Base-by-base conservation (phyloP, 805 yeast species). In the Blastobotrys americana region DNA sequence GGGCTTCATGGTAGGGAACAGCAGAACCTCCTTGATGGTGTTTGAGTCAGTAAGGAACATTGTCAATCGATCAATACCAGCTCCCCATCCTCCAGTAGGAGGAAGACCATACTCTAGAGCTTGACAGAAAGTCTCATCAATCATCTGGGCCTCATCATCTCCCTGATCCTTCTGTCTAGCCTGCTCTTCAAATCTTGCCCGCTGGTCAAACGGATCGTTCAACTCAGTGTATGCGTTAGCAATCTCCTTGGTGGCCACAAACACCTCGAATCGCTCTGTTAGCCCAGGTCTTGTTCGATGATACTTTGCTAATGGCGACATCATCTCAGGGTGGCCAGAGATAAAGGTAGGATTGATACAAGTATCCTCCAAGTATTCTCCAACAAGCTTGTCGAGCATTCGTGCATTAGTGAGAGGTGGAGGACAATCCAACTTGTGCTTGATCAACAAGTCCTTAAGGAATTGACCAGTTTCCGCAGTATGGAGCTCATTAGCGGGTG, bases 81-180 rank as follows among this genome's bases (percentile, higher is more conserved):
- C 83, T 59, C 98, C 98, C 97, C 97, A 90, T 57, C 98, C 98
- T 68, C 95, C 97, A 58, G 97, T 93, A 60, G 98, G 98, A 49
- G 98, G 98, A 61, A 90, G 77, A 70, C 97, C 98, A 68, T 87
- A 90, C 73, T 90, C 98, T 61, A 90, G 78, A 55, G 98, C 97
- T 60, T 89, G 85, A 75, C 95, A 84, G 89, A 90, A 90, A 53
- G 85, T 83, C 73, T 90, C 98, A 67, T 90, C 98, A 53, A 93
- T 77, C 68, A 88, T 64, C 74, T 90, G 97, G 51, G 96, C 98
- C 73, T 93, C 98, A 63, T 90, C 98, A 64, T 90, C 98, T 75
- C 98, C 98, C 70, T 87, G 96, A 55, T 74, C 97, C 75, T 90
- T 90, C 76, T 93, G 98, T 70, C 85, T 82, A 40, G 98, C 97